These are phyloP conservation scores for Chlorella sp. DNA, from an alignment of 139 green algal species.

Conservation along the genomic window DNA sequence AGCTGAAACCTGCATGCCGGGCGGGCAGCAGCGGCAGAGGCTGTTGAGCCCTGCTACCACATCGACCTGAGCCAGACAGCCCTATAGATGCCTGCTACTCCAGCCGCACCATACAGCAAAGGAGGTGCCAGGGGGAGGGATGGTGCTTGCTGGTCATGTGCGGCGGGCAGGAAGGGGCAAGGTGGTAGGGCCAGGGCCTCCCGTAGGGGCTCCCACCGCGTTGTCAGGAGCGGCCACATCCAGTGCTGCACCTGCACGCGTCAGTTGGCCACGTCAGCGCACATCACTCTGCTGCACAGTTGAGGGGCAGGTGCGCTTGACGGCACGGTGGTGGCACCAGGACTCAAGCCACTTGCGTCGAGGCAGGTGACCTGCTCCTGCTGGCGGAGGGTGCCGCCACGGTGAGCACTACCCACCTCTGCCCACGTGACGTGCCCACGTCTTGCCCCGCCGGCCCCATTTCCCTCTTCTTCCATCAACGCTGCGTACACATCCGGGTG, in stretches of 20 bases:
- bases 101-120: slow-evolving; percentile 46
- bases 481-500: neutral
- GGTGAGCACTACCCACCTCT: too few species aligned
- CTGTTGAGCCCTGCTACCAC: too few species aligned
- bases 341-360: too few species aligned
- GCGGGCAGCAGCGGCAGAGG: too few species aligned
- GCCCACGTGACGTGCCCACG: slow-evolving; percentile 1
- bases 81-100: too few species aligned
- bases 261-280: too few species aligned
- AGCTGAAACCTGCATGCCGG: slow-evolving; percentile 52
- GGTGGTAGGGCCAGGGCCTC: slow-evolving; percentile 34
- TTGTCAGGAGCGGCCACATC: slow-evolving; percentile 75
- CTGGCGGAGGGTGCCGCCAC: too few species aligned
- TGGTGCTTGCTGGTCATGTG: neutral
- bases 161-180: slow-evolving; percentile 27
- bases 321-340: too few species aligned
- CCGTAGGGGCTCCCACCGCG: slow-evolving; percentile 53
- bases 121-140: slow-evolving; percentile 14
- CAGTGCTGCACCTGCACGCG: slow-evolving; percentile 66
- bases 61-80: too few species aligned
- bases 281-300: too few species aligned
- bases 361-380: too few species aligned
- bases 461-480: neutral
- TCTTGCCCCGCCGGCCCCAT: neutral
- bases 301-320: too few species aligned